Percentiles rank a stretch among this genome's conserved stretches.
These are phyloP conservation scores for Ceratopteris richardii DNA, from an alignment of 75 land plant species.

Conservation along the genomic window DNA sequence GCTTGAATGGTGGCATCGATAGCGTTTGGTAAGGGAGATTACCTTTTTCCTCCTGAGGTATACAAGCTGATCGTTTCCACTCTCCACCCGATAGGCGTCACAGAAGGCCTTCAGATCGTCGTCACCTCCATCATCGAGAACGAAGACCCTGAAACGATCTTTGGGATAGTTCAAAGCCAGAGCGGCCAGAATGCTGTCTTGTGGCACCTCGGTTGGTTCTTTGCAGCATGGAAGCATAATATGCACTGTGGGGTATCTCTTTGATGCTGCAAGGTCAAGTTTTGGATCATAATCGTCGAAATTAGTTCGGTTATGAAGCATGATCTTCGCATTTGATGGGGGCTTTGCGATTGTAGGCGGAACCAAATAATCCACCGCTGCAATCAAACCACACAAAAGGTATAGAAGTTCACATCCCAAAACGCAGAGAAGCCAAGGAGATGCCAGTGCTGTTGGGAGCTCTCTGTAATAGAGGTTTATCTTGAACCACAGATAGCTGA, in stretches of 20 bases:
- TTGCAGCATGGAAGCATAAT: slow-evolving; percentile 25
- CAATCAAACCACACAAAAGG: neutral
- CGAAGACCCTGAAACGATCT: slow-evolving; percentile 10
- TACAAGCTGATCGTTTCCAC: neutral
- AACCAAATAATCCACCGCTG: slow-evolving; percentile 14
- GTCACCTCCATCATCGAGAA: slow-evolving; percentile 28
- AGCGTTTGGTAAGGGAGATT: neutral
- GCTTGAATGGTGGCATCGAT: no score
- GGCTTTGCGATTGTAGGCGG: slow-evolving; percentile 6
- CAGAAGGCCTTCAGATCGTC: slow-evolving; percentile 18
- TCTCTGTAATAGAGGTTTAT: slow-evolving; percentile 9
- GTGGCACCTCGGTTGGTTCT: slow-evolving; percentile 26
- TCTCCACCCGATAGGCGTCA: slow-evolving; percentile 8
- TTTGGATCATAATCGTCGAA: neutral
- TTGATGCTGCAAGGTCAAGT: slow-evolving; percentile 8
- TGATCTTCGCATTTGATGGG: no score
- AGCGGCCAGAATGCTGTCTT: slow-evolving; percentile 17
- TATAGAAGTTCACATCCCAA: slow-evolving; percentile 15
- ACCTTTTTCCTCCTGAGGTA: slow-evolving; percentile 19
- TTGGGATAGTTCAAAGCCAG: slow-evolving; percentile 20
- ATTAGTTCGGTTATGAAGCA: no score
- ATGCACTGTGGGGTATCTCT: slow-evolving; percentile 14
- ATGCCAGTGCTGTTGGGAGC: neutral
- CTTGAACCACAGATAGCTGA: slow-evolving; percentile 11
- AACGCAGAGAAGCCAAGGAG: slow-evolving; percentile 12